Evolutionary conservation across 1,284 basidiomycete species (phyloP), one percentile per base, ranked within the genome.

Genomic region (Marasmius oreades): DNA sequence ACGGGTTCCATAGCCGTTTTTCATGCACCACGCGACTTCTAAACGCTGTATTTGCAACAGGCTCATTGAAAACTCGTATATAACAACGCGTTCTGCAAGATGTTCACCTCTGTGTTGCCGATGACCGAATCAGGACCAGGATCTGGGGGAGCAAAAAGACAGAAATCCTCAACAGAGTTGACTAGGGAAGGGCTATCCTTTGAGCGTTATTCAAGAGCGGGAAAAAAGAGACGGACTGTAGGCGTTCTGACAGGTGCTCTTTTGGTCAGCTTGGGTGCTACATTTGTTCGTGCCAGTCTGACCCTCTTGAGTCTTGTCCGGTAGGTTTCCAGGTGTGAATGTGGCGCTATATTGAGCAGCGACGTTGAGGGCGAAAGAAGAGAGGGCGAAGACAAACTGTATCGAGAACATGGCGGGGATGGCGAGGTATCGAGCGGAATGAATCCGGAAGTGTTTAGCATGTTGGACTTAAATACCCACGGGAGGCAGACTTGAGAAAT

Each of bases 1-100:
- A 45, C 87, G 84, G 4, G 86, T 84, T 22, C 87, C 88, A 55
- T 82, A 81, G 36, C 82, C 82, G 58, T 73, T 69, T 73, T 85
- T 80, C 33, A 75, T 75, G 66, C 89, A 92, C 83, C 85, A 91
- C 34, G 88, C 73, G 48, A 90, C 84, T 63, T 85, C 80, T 55
- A 84, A 75, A 52, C 79, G 80, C 79, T 88, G 53, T n/a, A n/a
- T n/a, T n/a, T 60, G 52, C 57, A 55, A 51, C 52, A 47, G 42
- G 56, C 33, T 57, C 46, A 39, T 6, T 31, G 37, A 52, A 20
- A 16, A 51, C 28, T 8, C 23, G 44, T 36, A 26, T 28, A 55
- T 53, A 18, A 54, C 50, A 7, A 39, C 52, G 48, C 57, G 56
- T 31, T 48, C 58, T 47, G 22, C n/a, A 44, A 22, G 11, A 18